phyloP scores from a whole-genome alignment of 306 rosid genomes.

The Ochetophila trinervis region DNA sequence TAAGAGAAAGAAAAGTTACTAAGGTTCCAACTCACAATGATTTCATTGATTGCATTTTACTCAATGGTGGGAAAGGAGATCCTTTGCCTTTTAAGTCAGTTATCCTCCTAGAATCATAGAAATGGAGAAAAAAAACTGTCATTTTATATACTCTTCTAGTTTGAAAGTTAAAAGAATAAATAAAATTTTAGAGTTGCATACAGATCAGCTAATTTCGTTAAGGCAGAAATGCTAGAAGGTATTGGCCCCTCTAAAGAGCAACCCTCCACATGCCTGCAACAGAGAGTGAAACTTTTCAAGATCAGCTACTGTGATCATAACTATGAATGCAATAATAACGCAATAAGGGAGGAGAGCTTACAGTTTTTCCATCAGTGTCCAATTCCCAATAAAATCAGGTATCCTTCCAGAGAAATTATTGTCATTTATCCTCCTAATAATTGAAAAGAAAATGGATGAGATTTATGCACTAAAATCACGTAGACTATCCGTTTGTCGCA shows the following conservation, averaged over 20 bases:
- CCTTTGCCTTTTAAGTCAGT: conserved; percentile 57
- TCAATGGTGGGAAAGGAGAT: conserved; percentile 63
- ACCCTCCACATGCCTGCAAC: conserved; percentile 73
- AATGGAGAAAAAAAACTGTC: conserved; percentile 23
- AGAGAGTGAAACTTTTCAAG: conserved; percentile 6
- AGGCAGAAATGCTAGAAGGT: conserved; percentile 65
- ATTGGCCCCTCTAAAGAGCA: conserved; percentile 84
- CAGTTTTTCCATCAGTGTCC: conserved; percentile 66
- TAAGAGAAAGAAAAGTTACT: conserved; percentile 22
- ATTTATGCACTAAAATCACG: too few species aligned
- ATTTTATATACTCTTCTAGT: conserved; percentile 24
- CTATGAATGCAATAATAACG: conserved; percentile 20
- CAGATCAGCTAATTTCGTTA: conserved; percentile 71
- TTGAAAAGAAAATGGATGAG: conserved; percentile 10
- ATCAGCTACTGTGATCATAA: conserved; percentile 6
- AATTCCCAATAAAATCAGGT: conserved; percentile 73
- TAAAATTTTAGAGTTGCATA: conserved; percentile 37
- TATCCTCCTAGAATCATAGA: conserved; percentile 70
- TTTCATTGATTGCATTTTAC: conserved; percentile 54
- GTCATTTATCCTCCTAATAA: conserved; percentile 78
- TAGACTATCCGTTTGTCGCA: too few species aligned
- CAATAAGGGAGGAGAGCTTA: conserved; percentile 36
- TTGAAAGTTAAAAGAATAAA: conserved; percentile 11
- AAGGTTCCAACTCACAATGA: conserved; percentile 65
- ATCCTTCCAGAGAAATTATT: conserved; percentile 71